These are phyloP conservation scores for Spatholobus suberectus DNA, from an alignment of 306 rosid genomes.

Conservation along the genomic window DNA sequence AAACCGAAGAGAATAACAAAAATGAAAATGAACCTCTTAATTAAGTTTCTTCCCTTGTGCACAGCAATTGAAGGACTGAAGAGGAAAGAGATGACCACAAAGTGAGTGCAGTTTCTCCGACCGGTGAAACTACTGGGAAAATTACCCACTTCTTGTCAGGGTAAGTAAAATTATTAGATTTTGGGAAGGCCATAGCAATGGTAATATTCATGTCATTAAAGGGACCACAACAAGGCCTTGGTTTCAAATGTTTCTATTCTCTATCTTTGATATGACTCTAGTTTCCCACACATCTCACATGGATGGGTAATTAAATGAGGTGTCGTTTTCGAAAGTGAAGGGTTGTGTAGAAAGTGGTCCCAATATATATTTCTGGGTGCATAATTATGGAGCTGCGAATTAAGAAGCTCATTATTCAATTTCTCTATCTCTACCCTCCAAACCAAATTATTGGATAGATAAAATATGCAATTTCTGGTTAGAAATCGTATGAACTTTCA, in stretches of 20 bases:
- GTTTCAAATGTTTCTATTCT: slow-evolving; percentile 56
- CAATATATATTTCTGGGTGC: not conserved
- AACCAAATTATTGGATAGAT: not conserved
- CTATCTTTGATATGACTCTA: slow-evolving; percentile 37
- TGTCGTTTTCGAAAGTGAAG: slow-evolving; percentile 48
- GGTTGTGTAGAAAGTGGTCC: slow-evolving; percentile 49
- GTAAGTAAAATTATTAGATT: slow-evolving; percentile 26
- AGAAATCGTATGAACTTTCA: slow-evolving; percentile 14
- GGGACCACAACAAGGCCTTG: slow-evolving; percentile 53
- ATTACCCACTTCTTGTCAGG: slow-evolving; percentile 36
- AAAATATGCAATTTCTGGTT: not conserved
- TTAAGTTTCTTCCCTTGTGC: not conserved
- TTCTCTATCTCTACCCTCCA: not conserved
- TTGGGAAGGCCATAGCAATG: not conserved
- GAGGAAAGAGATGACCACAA: not conserved
- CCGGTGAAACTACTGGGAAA: slow-evolving; percentile 39
- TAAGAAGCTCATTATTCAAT: slow-evolving; percentile 12
- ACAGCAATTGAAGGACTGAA: not conserved
- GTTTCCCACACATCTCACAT: slow-evolving; percentile 33
- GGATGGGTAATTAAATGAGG: slow-evolving; percentile 38
- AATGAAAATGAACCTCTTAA: not conserved
- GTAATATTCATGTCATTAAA: slow-evolving; percentile 26
- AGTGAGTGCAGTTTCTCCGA: slow-evolving; percentile 38
- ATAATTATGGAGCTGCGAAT: slow-evolving; percentile 14
- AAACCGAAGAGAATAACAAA: too few species aligned